Evolutionary conservation across 1,284 basidiomycete genomes (phyloP).

Genomic region (Leccinum subspadiceum): DNA sequence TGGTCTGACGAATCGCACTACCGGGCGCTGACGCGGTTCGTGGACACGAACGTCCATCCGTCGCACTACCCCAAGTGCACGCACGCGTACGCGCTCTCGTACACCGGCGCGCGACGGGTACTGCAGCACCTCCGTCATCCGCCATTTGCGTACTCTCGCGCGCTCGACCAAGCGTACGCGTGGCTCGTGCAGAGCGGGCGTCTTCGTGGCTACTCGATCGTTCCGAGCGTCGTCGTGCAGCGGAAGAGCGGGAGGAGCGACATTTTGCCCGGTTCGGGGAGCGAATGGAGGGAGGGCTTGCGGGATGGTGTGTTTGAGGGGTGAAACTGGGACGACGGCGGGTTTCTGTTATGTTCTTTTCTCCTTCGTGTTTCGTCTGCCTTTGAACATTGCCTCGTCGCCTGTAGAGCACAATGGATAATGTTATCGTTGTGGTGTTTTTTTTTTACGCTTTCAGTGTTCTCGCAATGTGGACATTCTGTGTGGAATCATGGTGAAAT

Average conservation of each 20-base stretch:
- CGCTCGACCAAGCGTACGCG: constrained; percentile 70
- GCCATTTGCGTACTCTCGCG: constrained; percentile 74
- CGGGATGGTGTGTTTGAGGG: constrained; percentile 43
- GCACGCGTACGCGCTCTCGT: constrained; percentile 63
- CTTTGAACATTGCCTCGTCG: neutral
- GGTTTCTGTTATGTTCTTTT: neutral
- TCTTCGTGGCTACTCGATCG: constrained; percentile 57
- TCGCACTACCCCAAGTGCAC: constrained; percentile 66
- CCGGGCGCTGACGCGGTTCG: constrained; percentile 8
- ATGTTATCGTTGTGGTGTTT: neutral
- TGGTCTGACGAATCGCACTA: constrained; percentile 63
- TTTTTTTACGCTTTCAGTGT: neutral
- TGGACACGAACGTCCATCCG: constrained; percentile 42
- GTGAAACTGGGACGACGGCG: neutral
- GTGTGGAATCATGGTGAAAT: neutral
- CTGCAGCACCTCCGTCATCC: constrained; percentile 53
- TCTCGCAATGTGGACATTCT: neutral
- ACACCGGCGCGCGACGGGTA: constrained; percentile 32
- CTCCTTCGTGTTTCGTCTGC: neutral
- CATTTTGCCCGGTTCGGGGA: constrained; percentile 50
- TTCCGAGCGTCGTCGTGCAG: constrained; percentile 64
- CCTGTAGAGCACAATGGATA: neutral
- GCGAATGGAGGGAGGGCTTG: constrained; percentile 53
- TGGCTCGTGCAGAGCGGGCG: constrained; percentile 62
- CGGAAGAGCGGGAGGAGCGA: constrained; percentile 55